Evolutionary conservation across 2,329 filamentous ascomycete species (phyloP), one percentile per base, ranked within the genome.

Genomic region (Metarhizium brunneum): DNA sequence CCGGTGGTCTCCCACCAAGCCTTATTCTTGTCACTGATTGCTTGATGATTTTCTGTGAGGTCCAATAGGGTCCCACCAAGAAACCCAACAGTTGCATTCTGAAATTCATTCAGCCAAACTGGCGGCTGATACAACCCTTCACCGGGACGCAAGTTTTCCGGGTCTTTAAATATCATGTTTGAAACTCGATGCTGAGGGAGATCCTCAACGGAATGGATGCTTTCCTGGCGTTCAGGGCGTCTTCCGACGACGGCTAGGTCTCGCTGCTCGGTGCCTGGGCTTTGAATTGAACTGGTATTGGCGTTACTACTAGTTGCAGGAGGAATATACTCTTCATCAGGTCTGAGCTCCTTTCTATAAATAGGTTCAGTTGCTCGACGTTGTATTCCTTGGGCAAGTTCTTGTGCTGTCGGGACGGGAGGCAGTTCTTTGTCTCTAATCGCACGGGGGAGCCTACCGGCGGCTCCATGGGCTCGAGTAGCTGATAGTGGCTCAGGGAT

Each of bases 1-100:
- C 72, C 73, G 35, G 71, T 75, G 53, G 77, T 76, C 66, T 95
- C 90, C 90, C 90, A 94, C 90, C 90, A 95, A 2, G 88, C 75
- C 61, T 80, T 79, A 58, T 76, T 76, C 58, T 74, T 79, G 47
- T 84, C 81, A 35, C 64, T 62, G 40, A 69, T 65, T 0, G 63
- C 56, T 7, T 62, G 59, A 3, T 70, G 65, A 6, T 72, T 68
- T 8, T 73, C 69, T 56, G 77, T 74, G 36, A 88, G 77, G 57
- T 88, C 82, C 35, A 90, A 76, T 52, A 88, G 70, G 1, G 74
- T 67, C 2, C 80, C 78, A 0, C 76, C 75, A 3, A 90, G 71
- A 7, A 78, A 79, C 38, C 85, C 86, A 38, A 85, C 76, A 0
- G 80, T 82, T 7, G 79, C 85, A 63, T 83, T 84, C 65, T 81